Evolutionary conservation across 345 rosid genomes (phyloP).

Genomic region (Noccaea bulbosa): DNA sequence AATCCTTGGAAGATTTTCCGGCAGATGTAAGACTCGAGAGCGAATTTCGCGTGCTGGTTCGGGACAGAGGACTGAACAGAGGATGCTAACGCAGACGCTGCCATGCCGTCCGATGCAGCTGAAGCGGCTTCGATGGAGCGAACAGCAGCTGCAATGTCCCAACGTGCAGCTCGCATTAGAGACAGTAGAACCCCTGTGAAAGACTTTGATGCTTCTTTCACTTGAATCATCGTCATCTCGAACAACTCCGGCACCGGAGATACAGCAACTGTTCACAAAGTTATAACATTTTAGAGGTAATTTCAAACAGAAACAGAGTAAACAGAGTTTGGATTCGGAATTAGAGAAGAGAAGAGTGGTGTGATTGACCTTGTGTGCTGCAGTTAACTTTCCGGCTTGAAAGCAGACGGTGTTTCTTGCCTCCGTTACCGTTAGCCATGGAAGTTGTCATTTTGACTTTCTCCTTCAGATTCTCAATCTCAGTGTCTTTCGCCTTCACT

Average conservation of each 20-base stretch:
- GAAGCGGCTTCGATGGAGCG: conserved; percentile 89
- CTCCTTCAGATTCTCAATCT: conserved; percentile 82
- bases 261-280: conserved; percentile 57
- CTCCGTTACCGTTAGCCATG: conserved; percentile 41
- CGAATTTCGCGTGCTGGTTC: conserved; percentile 80
- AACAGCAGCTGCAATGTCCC: conserved; percentile 94
- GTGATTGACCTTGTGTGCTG: conserved; percentile 46
- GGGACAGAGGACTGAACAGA: conserved; percentile 58
- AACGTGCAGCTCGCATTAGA: conserved; percentile 83
- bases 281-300: neutral
- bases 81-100: conserved; percentile 51
- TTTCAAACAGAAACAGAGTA: neutral
- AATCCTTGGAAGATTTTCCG: conserved; percentile 83
- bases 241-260: conserved; percentile 83
- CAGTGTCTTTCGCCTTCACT: conserved; percentile 65
- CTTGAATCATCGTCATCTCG: conserved; percentile 66
- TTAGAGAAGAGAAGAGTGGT: neutral
- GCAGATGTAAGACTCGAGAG: conserved; percentile 75
- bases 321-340: neutral
- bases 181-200: conserved; percentile 79
- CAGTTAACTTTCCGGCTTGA: conserved; percentile 81
- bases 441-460: conserved; percentile 51
- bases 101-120: conserved; percentile 41
- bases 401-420: conserved; percentile 64
- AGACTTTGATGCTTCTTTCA: conserved; percentile 77